Conservation (phyloP, 192 early-diverging fungal genomes). For the Coemansia sp. region DNA sequence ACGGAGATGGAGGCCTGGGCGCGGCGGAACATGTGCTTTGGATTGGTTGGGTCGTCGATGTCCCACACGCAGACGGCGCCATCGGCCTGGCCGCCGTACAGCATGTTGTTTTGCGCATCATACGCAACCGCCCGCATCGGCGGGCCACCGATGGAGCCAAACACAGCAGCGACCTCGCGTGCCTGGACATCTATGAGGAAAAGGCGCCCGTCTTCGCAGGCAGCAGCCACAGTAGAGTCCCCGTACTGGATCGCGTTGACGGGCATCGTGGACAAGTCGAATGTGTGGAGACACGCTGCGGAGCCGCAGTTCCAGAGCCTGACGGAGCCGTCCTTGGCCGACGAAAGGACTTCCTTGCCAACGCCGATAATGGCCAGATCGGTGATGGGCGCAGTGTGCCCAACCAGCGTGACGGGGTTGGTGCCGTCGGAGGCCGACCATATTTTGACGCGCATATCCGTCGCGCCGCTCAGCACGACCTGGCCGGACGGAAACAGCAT, state of each 20-base stretch:
- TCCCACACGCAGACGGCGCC: slow-evolving; percentile 34
- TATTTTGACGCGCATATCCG: slow-evolving; percentile 66
- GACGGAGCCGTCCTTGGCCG: slow-evolving; percentile 42
- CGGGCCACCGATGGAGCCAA: slow-evolving; percentile 5
- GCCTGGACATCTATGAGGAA: slow-evolving; percentile 20
- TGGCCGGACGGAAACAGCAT: slow-evolving; percentile 76
- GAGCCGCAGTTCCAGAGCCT: slow-evolving; percentile 47
- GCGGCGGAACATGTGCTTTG: slow-evolving; percentile 24
- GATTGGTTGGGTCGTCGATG: not conserved
- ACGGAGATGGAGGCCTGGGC: slow-evolving; percentile 24
- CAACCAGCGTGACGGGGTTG: slow-evolving; percentile 69
- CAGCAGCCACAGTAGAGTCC: slow-evolving; percentile 6
- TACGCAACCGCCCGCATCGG: slow-evolving; percentile 40
- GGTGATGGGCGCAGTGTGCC: slow-evolving; percentile 63
- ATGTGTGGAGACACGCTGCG: slow-evolving; percentile 17
- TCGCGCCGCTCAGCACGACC: slow-evolving; percentile 65
- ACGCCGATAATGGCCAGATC: slow-evolving; percentile 63
- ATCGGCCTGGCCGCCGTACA: slow-evolving; percentile 27
- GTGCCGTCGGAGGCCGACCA: slow-evolving; percentile 76
- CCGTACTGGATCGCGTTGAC: slow-evolving; percentile 30
- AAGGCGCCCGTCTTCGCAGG: slow-evolving; percentile 40
- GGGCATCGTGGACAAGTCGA: slow-evolving; percentile 18
- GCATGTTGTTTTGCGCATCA: slow-evolving; percentile 2
- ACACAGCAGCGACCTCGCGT: slow-evolving; percentile 8
- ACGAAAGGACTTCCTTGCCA: slow-evolving; percentile 66